A percentile compares a stretch with the other conserved stretches of the same genome.
phyloP scores from a whole-genome alignment of 768 basidiomycete species.

The Brasilioporus rufonigricans region DNA sequence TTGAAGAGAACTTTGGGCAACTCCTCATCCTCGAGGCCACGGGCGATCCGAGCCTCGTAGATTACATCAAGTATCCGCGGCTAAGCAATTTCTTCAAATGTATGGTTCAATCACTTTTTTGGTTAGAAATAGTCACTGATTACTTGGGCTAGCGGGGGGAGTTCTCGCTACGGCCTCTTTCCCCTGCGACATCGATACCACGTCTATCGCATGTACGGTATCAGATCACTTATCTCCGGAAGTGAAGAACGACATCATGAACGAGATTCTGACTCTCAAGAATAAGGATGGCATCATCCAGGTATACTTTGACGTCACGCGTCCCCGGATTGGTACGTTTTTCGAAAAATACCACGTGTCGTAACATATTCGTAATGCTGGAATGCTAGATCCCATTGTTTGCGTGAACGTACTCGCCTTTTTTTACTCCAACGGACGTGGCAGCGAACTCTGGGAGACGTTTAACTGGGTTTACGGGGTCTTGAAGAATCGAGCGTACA shows the following conservation, averaged over 20 bases:
- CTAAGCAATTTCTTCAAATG: slow-evolving; percentile 23
- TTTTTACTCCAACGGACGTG: slow-evolving; percentile 21
- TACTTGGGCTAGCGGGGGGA: not conserved
- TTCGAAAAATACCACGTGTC: not conserved
- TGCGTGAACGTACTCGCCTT: slow-evolving; percentile 19
- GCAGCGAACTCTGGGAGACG: slow-evolving; percentile 16
- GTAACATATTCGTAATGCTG: not conserved
- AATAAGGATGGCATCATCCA: slow-evolving; percentile 22
- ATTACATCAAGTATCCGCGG: slow-evolving; percentile 17
- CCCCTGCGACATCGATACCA: slow-evolving; percentile 21
- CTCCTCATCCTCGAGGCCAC: slow-evolving; percentile 21
- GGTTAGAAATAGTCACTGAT: not conserved
- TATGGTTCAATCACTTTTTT: not conserved
- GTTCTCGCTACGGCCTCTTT: slow-evolving; percentile 11
- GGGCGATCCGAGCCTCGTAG: slow-evolving; percentile 16
- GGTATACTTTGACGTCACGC: slow-evolving; percentile 17
- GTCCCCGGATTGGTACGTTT: slow-evolving; percentile 22
- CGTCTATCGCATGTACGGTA: slow-evolving; percentile 20
- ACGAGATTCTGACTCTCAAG: slow-evolving; percentile 17
- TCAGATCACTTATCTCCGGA: slow-evolving; percentile 9
- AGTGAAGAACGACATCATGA: slow-evolving; percentile 22
- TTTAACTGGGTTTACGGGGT: slow-evolving; percentile 21
- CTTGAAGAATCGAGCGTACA: slow-evolving; percentile 23
- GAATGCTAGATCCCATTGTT: slow-evolving; percentile 16
- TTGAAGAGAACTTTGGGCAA: slow-evolving; percentile 23